These are phyloP conservation scores for Barnettozyma pratensis DNA, from an alignment of 805 yeast species.

Conservation along the genomic window DNA sequence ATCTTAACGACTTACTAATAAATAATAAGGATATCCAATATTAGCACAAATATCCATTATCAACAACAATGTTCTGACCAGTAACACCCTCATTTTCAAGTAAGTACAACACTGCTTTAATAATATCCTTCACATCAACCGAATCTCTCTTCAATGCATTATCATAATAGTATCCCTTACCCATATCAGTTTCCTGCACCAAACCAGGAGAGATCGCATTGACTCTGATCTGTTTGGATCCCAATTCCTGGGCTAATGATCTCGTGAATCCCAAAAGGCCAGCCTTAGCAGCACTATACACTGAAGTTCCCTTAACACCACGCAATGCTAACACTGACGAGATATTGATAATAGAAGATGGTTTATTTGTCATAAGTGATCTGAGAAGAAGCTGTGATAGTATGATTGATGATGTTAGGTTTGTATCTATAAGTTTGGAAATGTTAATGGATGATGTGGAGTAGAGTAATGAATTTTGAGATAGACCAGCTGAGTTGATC, in stretches of 20 bases:
- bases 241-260: conserved; percentile 55
- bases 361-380: conserved; percentile 41
- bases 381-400: conserved; percentile 47
- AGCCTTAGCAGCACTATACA: conserved; percentile 67
- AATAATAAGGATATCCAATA: background rate
- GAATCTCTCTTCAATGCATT: conserved; percentile 16
- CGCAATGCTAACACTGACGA: conserved; percentile 57
- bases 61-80: conserved; percentile 28
- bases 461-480: conserved; percentile 50
- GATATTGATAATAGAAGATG: conserved; percentile 48
- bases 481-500: conserved; percentile 50
- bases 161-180: conserved; percentile 14
- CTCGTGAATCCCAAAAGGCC: conserved; percentile 62
- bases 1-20: background rate
- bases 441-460: conserved; percentile 39
- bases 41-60: conserved; percentile 24
- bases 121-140: conserved; percentile 21
- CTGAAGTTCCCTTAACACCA: conserved; percentile 51
- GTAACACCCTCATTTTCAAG: conserved; percentile 23
- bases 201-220: conserved; percentile 69
- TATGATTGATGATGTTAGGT: conserved; percentile 57
- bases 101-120: conserved; percentile 19
- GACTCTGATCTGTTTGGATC: conserved; percentile 47
- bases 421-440: conserved; percentile 42
- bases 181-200: conserved; percentile 61